Evolutionary conservation across 2,329 filamentous ascomycete species (phyloP).

Genomic region (Cercospora sp.): DNA sequence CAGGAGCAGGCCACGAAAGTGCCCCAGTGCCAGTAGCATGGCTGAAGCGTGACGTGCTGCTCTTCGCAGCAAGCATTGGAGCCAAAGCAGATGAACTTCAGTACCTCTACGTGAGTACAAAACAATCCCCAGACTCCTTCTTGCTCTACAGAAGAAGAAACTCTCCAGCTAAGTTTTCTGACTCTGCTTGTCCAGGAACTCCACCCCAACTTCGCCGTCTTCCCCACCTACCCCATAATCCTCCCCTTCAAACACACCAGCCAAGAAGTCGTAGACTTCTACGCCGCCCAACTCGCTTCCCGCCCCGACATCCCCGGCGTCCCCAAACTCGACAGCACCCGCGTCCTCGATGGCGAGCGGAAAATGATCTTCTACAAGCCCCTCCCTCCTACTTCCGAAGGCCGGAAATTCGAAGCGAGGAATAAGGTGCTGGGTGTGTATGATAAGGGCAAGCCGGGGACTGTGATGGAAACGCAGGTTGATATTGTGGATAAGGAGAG

Average conservation of each 20-base stretch:
- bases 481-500: constrained; percentile 69
- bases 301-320: constrained; percentile 66
- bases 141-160: too few relatives aligned
- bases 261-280: constrained; percentile 72
- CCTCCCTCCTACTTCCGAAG: constrained; percentile 69
- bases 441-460: constrained; percentile 77
- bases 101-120: constrained; percentile 75
- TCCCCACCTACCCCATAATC: constrained; percentile 84
- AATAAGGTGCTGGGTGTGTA: constrained; percentile 81
- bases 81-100: constrained; percentile 84
- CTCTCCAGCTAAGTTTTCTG: too few relatives aligned
- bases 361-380: constrained; percentile 69
- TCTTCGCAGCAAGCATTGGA: constrained; percentile 90
- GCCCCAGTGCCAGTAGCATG: constrained; percentile 74
- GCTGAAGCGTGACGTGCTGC: constrained; percentile 69
- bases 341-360: constrained; percentile 81
- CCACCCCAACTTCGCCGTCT: constrained; percentile 80
- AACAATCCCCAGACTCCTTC: too few relatives aligned
- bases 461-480: constrained; percentile 77
- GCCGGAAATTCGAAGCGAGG: constrained; percentile 72
- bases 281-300: constrained; percentile 57
- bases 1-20: constrained; percentile 74
- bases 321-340: constrained; percentile 71
- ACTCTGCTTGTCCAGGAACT: too few relatives aligned
- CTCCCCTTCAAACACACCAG: constrained; percentile 78